phyloP scores from a whole-genome alignment of 495 filamentous ascomycete species.

The Cudoniella acicularis region DNA sequence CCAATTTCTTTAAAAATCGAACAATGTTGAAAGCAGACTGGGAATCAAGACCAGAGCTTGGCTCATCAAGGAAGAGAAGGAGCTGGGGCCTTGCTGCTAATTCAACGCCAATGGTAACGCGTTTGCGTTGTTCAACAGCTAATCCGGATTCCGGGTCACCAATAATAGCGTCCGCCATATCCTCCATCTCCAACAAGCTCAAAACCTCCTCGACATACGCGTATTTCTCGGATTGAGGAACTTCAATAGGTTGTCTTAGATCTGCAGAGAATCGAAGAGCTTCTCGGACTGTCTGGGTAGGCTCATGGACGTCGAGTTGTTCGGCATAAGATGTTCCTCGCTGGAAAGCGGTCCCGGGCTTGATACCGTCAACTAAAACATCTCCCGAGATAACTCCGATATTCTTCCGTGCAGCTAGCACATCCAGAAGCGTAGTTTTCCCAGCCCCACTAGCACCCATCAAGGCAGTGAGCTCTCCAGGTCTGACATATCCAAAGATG shows the following conservation, averaged over 20 bases:
- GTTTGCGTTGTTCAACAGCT: slow-evolving; percentile 86
- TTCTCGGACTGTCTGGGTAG: slow-evolving; percentile 43
- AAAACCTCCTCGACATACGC: slow-evolving; percentile 60
- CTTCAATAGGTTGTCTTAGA: slow-evolving; percentile 39
- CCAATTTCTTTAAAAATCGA: slow-evolving; percentile 80
- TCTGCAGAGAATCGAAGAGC: slow-evolving; percentile 46
- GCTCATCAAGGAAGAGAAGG: slow-evolving; percentile 85
- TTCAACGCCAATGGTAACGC: slow-evolving; percentile 87
- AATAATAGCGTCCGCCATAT: slow-evolving; percentile 81
- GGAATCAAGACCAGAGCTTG: slow-evolving; percentile 82
- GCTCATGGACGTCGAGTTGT: slow-evolving; percentile 81
- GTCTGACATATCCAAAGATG: slow-evolving; percentile 73
- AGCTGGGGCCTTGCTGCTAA: slow-evolving; percentile 82
- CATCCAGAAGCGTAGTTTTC: slow-evolving; percentile 66
- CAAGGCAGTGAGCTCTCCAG: slow-evolving; percentile 76
- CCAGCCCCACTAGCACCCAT: slow-evolving; percentile 70
- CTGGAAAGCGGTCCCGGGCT: slow-evolving; percentile 68
- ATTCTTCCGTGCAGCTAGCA: slow-evolving; percentile 48
- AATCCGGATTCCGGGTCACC: slow-evolving; percentile 72
- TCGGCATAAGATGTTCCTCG: slow-evolving; percentile 81
- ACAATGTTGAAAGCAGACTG: slow-evolving; percentile 88
- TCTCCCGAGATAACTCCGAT: slow-evolving; percentile 55
- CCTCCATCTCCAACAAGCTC: slow-evolving; percentile 66
- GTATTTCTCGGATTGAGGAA: slow-evolving; percentile 49
- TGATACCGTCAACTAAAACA: slow-evolving; percentile 75